Conservation (phyloP, 2,329 filamentous ascomycete genomes). For the Arthrobotrys sphaeroides region DNA sequence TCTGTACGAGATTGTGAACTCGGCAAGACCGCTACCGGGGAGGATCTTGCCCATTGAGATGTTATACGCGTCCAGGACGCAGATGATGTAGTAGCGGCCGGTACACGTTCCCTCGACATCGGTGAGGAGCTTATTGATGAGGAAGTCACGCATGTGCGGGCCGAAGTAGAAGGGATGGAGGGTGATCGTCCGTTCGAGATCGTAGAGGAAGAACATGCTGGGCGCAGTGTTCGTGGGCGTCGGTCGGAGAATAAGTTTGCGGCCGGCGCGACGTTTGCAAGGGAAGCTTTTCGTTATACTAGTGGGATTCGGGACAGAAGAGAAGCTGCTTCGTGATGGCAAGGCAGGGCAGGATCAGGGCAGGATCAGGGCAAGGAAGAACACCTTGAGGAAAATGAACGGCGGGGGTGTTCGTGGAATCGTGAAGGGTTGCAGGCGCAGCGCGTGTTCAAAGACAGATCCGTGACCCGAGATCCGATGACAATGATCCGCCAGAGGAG, state of each 20-base stretch:
- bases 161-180: conserved; percentile 98
- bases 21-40: conserved; percentile 87
- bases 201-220: conserved; percentile 96
- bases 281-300: background rate
- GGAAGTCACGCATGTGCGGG: conserved; percentile 88
- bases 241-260: conserved; percentile 22
- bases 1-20: conserved; percentile 93
- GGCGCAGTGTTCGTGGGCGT: conserved; percentile 26
- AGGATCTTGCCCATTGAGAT: conserved; percentile 93
- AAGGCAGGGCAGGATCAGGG: background rate
- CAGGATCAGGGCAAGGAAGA: background rate
- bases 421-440: conserved; percentile 24
- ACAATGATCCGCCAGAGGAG: background rate
- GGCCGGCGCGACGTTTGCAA: conserved; percentile 26
- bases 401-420: conserved; percentile 33
- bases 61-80: conserved; percentile 95
- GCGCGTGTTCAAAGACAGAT: conserved; percentile 42
- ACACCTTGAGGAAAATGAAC: conserved; percentile 23
- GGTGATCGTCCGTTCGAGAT: conserved; percentile 92
- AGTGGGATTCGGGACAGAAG: background rate
- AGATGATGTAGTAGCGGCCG: conserved; percentile 96
- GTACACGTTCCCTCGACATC: conserved; percentile 96
- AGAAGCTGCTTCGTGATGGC: conserved; percentile 5
- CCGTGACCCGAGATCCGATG: conserved; percentile 34
- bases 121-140: conserved; percentile 86